These are phyloP conservation scores for Pisolithus sp. DNA, from an alignment of 768 basidiomycete genomes.

Conservation along the genomic window DNA sequence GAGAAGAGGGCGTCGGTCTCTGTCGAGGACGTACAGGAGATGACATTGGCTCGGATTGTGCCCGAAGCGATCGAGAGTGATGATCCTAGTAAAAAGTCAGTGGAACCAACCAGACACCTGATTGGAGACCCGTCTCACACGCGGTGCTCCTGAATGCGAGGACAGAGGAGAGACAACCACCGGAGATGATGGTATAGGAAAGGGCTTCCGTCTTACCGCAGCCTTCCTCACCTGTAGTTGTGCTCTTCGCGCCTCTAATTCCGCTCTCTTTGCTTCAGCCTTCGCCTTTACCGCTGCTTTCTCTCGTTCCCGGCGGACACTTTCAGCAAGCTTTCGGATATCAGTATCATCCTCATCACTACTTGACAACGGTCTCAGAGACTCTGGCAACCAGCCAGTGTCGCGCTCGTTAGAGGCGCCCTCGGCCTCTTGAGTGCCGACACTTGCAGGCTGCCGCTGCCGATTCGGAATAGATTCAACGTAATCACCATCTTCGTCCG, in stretches of 20 bases:
- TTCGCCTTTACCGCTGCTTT: constrained; percentile 15
- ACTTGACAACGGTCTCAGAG: constrained; percentile 32
- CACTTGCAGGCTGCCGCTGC: constrained; percentile 3
- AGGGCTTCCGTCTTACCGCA: constrained; percentile 17
- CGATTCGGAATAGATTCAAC: constrained; percentile 10
- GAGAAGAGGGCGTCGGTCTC: constrained; percentile 2
- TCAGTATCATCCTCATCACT: constrained; percentile 39
- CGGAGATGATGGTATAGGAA: constrained; percentile 14
- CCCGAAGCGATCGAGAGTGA: constrained; percentile 8
- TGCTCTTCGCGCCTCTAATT: constrained; percentile 11
- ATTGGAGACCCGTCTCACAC: constrained; percentile 10
- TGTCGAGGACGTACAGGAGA: constrained; percentile 3
- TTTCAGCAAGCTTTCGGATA: constrained; percentile 27
- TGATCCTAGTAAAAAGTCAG: not conserved
- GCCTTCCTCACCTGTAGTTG: constrained; percentile 9
- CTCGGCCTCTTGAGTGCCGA: not conserved
- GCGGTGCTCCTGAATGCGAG: not conserved
- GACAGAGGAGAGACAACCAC: not conserved
- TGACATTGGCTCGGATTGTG: constrained; percentile 9
- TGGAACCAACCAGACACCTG: not conserved
- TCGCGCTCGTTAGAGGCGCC: not conserved
- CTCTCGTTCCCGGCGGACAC: constrained; percentile 26
- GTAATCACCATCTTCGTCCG: constrained; percentile 23
- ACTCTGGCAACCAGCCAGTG: constrained; percentile 27
- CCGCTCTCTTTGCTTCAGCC: constrained; percentile 13